Evolutionary conservation across 257 asterid genomes (phyloP), one percentile per base, ranked within the genome.

Genomic region (Vinca minor): DNA sequence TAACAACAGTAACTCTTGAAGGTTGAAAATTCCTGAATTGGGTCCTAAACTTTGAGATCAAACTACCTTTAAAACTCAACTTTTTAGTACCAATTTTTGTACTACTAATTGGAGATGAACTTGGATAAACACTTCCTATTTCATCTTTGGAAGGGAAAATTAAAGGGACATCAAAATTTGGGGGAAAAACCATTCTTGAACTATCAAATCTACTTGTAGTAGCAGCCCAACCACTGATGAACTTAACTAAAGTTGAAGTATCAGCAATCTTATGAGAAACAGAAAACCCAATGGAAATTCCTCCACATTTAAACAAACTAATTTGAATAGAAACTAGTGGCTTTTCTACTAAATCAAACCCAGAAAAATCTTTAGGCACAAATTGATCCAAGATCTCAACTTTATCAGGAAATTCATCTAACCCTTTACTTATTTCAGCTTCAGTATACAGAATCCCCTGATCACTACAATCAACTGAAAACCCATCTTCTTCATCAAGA

Each of bases 371-470:
- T 17, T 48, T 32, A 13, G 76, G 71, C 9, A 72, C 7, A 59
- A 71, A 56, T 8, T 47, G 8, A 1, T 29, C 4, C 4, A 63
- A 35, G n/a, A 60, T 38, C 46, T 66, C 47, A 0, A 66, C 41
- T 1, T 32, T 39, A 18, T 34, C 9, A 3, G 67, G 47, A 3
- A 61, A 67, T 10, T 45, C 55, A 0, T 15, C 32, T 15, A 62
- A 62, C 13, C 62, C 18, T 35, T 28, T 13, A 18, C 45, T 26
- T 0, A 78, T 73, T 4, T 54, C 57, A 3, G 77, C 71, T 63
- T 80, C 76, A 8, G 35, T 5, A 69, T 71, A 80, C 2, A 54
- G 75, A 2, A 71, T 83, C 12, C 86, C 86, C 6, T 62, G 67
- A 31, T 78, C 82, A 36, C 67, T 66, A 28, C 86, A 83, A 29